phyloP scores from a whole-genome alignment of 2,329 filamentous ascomycete genomes.

The Leptographium wingfieldii region DNA sequence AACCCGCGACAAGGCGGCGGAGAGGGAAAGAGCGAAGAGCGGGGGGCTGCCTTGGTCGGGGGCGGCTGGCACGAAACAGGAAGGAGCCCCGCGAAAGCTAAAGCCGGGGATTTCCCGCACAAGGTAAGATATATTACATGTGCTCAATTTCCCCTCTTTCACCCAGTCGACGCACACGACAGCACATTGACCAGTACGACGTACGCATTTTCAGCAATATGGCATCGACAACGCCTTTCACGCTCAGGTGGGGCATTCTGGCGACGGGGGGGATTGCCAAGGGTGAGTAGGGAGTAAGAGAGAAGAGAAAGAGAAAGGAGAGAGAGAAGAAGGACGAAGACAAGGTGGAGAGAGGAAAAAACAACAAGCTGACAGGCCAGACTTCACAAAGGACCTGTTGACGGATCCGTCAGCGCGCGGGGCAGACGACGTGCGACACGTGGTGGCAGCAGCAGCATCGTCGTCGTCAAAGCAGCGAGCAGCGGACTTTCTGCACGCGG shows the following conservation, averaged over 20 bases:
- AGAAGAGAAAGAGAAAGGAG: no score
- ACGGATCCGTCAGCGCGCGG: constrained; percentile 57
- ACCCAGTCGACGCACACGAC: no score
- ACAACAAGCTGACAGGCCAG: constrained; percentile 18
- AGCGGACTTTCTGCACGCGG: constrained; percentile 57
- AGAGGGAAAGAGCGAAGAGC: no score
- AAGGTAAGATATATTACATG: no score
- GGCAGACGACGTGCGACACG: constrained; percentile 62
- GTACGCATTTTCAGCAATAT: background rate
- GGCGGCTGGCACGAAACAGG: no score
- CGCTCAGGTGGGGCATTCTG: constrained; percentile 47
- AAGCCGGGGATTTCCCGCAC: no score
- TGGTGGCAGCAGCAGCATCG: constrained; percentile 67
- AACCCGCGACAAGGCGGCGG: no score
- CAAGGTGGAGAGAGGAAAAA: no score
- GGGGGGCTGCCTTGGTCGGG: no score
- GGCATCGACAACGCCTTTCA: constrained; percentile 21
- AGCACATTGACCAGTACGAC: background rate
- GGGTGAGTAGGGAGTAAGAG: constrained; percentile 22
- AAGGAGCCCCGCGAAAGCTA: no score
- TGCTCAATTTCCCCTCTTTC: no score
- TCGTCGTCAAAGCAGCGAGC: constrained; percentile 61
- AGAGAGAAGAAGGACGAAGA: no score
- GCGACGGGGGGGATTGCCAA: constrained; percentile 48
- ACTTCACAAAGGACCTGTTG: constrained; percentile 67